Percentiles rank a stretch among this genome's conserved stretches.
Conservation (phyloP, 139 green algal species). For the Tetradesmus lagerheimii region DNA sequence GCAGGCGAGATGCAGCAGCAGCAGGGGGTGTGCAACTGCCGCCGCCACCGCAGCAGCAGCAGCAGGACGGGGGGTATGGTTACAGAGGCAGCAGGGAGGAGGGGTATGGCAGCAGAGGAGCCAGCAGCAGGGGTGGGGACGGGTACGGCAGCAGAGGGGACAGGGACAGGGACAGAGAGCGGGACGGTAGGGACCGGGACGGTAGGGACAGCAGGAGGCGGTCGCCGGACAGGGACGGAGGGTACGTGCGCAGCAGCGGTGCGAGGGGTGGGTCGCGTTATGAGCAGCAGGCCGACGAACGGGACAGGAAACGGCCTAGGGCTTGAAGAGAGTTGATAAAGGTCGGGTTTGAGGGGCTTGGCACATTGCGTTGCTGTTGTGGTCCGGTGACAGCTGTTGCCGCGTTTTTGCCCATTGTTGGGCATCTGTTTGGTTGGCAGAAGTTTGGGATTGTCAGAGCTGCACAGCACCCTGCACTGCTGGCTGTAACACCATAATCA, state of each 20-base stretch:
- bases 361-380: too few species aligned
- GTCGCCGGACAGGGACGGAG: not conserved
- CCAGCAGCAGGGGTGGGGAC: not conserved
- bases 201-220: not conserved
- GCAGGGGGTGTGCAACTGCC: slow-evolving; percentile 17
- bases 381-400: too few species aligned
- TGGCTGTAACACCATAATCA: too few species aligned
- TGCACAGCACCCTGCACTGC: too few species aligned
- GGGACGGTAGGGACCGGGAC: not conserved
- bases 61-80: not conserved
- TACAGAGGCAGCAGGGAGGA: not conserved
- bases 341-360: too few species aligned
- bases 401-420: too few species aligned
- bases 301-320: slow-evolving; percentile 23
- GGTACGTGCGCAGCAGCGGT: slow-evolving; percentile 24
- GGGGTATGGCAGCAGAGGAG: not conserved
- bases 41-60: not conserved
- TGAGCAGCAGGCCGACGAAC: slow-evolving; percentile 24
- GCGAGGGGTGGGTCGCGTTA: not conserved
- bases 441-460: too few species aligned
- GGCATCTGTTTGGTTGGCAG: too few species aligned
- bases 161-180: not conserved
- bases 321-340: not conserved
- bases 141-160: not conserved
- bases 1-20: not conserved